Conservation (phyloP, 306 rosid genomes). For the Abrus precatorius region DNA sequence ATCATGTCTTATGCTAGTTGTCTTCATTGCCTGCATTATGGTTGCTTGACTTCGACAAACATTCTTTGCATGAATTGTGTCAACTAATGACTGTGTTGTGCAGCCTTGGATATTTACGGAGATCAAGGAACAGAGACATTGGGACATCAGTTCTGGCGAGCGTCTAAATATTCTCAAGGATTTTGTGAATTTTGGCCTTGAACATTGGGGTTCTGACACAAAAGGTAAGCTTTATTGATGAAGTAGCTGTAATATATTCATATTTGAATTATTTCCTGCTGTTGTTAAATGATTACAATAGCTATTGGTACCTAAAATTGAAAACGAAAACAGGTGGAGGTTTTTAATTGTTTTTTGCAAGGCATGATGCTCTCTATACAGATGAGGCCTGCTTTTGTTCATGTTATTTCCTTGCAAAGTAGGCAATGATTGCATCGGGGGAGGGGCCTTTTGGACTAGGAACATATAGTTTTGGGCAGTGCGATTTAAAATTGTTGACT, state of each 20-base stretch:
- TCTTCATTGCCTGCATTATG: background rate
- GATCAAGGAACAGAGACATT: slow-evolving; percentile 94
- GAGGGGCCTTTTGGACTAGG: slow-evolving; percentile 24
- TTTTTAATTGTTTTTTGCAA: background rate
- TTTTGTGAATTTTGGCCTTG: slow-evolving; percentile 84
- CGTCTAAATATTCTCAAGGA: slow-evolving; percentile 80
- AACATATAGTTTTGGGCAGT: slow-evolving; percentile 25
- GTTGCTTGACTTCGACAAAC: background rate
- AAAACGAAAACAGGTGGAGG: background rate
- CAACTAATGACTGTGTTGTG: slow-evolving; percentile 45
- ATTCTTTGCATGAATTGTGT: background rate
- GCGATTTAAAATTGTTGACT: slow-evolving; percentile 13
- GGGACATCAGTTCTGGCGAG: slow-evolving; percentile 96
- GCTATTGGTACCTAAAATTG: background rate
- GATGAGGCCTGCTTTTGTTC: background rate
- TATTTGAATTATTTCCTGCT: background rate
- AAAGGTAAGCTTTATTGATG: slow-evolving; percentile 66
- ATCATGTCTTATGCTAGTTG: slow-evolving; percentile 19
- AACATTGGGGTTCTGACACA: slow-evolving; percentile 96
- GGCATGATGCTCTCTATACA: slow-evolving; percentile 19
- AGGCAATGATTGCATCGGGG: slow-evolving; percentile 1
- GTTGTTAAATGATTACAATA: background rate
- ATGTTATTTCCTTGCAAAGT: slow-evolving; percentile 8
- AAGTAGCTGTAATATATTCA: slow-evolving; percentile 29
- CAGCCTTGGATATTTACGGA: slow-evolving; percentile 98